Evolutionary conservation across 2,329 filamentous ascomycete species (phyloP), one percentile per base, ranked within the genome.

Genomic region (Pyrenochaeta sp.): DNA sequence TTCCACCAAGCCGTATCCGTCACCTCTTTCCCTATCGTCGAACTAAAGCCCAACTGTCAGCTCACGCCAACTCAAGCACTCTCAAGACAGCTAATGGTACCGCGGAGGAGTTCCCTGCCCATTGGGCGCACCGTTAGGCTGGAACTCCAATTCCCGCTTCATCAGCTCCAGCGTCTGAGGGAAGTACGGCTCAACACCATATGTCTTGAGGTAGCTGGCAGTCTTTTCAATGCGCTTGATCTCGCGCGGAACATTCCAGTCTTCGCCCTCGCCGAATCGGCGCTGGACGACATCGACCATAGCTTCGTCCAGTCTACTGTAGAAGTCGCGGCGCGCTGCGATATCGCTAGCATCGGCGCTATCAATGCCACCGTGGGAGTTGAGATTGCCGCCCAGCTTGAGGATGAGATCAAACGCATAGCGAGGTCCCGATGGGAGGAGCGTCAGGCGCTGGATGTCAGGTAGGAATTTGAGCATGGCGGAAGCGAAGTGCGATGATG

Each of bases 181-280:
- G 70, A 85, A 85, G 69, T 85, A 85, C 5, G 81, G 81, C 71
- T 84, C 82, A 25, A 85, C 78, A 45, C 83, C 83, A 70, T 81
- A 83, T 34, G 82, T 83, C 60, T 79, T 73, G 43, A 85, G 73
- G 58, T 84, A 84, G 39, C 75, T 78, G 19, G 82, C 83, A 8
- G 83, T 85, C 79, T 84, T 84, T 74, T 85, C 83, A 58, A 85
- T 83, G 50, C 83, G 76, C 79, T 84, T 84, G 64, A 85, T 82
- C 68, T 85, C 83, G 47, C 82, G 71, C 66, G 77, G 74, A 15
- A 85, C 81, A 25, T 80, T 79, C 83, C 83, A 85, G 52, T 82
- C 80, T 55, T 84, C 82, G 52, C 79, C 78, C 66, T 84, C 82
- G 60, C 80, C 80, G 67, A 84, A 83, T 13, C 83, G 74, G 34